Evolutionary conservation across 2,329 filamentous ascomycete genomes (phyloP), one percentile per base, ranked within the genome.

Genomic region (Penicillium verrucosum): DNA sequence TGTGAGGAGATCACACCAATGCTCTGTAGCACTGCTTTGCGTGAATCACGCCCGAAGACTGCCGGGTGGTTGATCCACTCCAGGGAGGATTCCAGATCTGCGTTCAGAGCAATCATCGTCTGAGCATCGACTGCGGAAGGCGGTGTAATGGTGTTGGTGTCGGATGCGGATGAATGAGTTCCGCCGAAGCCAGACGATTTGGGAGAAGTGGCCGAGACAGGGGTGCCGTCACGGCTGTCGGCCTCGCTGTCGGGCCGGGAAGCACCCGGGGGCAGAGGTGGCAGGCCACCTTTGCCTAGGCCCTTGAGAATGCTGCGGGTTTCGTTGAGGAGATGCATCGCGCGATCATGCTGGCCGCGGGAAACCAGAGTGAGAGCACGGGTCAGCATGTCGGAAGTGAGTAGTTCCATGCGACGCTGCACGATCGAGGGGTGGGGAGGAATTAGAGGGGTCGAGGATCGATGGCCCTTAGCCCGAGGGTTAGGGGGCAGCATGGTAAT

Each of bases 61-160:
- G 92, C 92, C 1, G 94, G 94, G 69, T 99, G 94, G 70, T 89
- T 92, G 74, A 99, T 97, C 94, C 94, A 99, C 75, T 99, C 94
- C 16, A 99, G 79, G 49, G 89, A 90, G 34, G 89, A 85, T 72
- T 96, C 91, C 34, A 99, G 83, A 73, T 99, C 94, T 1, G 89
- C 85, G 72, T 99, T 94, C 18, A 99, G 85, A 2, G 94, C 92
- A 25, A 85, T 81, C 67, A 97, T 93, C 0, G 90, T 94, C 36
- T 81, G 81, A 6, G 84, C 77, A 68, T 99, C 94, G 54, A 99
- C 93, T n/a, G 91, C 89, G 7, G 86, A 84, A 30, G 77, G 83
- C 64, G 74, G 88, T 57, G 73, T 72, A 48, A 74, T 76, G 1
- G 77, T 79, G 75, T 81, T 66, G 72, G 80, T 66, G 34, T 76